These are phyloP conservation scores for Ceratocystis destructans DNA, from an alignment of 2,329 filamentous ascomycete species.

Conservation along the genomic window DNA sequence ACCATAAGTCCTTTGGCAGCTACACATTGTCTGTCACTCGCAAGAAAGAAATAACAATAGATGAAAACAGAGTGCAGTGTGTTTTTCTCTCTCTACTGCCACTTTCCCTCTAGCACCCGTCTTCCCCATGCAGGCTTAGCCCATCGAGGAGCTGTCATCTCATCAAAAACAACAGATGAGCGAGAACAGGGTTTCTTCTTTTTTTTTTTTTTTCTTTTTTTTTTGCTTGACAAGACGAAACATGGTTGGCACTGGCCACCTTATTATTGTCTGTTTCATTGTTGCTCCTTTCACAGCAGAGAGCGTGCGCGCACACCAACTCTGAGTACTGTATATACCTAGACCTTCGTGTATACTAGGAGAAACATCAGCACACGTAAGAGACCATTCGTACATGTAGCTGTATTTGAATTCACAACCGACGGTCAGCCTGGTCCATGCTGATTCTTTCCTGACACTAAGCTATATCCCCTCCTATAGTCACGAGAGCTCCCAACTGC, in stretches of 20 bases:
- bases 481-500: neutral
- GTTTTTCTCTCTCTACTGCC: neutral
- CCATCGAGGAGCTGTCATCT: too few relatives aligned
- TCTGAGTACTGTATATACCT: neutral
- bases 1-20: neutral
- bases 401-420: too few relatives aligned
- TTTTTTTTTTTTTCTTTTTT: neutral
- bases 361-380: too few relatives aligned
- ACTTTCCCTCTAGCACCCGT: neutral
- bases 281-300: constrained; percentile 1
- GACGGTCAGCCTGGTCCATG: too few relatives aligned
- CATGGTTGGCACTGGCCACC: constrained; percentile 6
- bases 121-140: too few relatives aligned
- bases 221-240: neutral
- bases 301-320: neutral
- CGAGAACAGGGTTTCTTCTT: neutral
- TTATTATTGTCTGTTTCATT: neutral
- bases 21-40: neutral
- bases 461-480: too few relatives aligned
- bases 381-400: too few relatives aligned
- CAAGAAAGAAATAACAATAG: neutral
- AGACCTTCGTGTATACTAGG: neutral
- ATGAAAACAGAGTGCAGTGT: neutral
- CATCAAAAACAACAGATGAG: too few relatives aligned
- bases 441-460: too few relatives aligned